phyloP scores from a whole-genome alignment of 2,329 filamentous ascomycete species.

The Aspergillus quadricinctus region DNA sequence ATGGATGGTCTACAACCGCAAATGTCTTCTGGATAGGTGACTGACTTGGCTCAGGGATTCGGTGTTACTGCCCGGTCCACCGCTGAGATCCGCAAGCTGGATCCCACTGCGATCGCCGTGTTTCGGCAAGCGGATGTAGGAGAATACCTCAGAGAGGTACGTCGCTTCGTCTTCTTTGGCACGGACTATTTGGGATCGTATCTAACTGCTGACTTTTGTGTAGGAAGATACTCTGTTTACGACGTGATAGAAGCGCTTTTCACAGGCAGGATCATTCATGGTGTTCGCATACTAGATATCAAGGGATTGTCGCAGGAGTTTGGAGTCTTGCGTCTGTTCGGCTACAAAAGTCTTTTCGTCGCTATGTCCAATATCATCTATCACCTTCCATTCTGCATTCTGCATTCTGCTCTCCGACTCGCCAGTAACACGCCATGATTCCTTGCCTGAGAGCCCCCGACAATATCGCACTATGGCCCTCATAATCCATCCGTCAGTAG shows the following conservation, averaged over 20 bases:
- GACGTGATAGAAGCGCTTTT: constrained; percentile 34
- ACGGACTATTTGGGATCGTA: not conserved
- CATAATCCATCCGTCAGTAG: not conserved
- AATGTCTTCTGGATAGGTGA: not conserved
- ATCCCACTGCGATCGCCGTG: constrained; percentile 82
- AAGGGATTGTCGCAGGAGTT: constrained; percentile 20
- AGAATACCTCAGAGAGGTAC: constrained; percentile 80
- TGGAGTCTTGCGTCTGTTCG: constrained; percentile 22
- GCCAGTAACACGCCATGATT: not conserved
- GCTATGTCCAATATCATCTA: constrained; percentile 1
- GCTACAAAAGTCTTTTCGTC: constrained; percentile 10
- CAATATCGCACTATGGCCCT: not conserved
- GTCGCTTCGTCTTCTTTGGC: constrained; percentile 7
- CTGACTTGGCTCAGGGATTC: constrained; percentile 60
- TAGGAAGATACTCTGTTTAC: constrained; percentile 61
- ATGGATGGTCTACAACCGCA: constrained; percentile 7
- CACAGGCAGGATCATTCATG: constrained; percentile 18
- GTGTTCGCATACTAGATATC: constrained; percentile 22
- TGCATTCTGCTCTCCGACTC: not conserved
- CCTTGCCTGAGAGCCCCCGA: not conserved
- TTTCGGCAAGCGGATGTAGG: constrained; percentile 93
- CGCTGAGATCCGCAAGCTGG: constrained; percentile 74
- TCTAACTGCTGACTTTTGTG: constrained; percentile 12
- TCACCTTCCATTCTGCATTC: not conserved
- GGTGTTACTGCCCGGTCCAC: constrained; percentile 87